Percentiles rank a stretch among this genome's conserved stretches.
Evolutionary conservation across 2,329 filamentous ascomycete genomes (phyloP).

Genomic region (Hypoxylon sp.): DNA sequence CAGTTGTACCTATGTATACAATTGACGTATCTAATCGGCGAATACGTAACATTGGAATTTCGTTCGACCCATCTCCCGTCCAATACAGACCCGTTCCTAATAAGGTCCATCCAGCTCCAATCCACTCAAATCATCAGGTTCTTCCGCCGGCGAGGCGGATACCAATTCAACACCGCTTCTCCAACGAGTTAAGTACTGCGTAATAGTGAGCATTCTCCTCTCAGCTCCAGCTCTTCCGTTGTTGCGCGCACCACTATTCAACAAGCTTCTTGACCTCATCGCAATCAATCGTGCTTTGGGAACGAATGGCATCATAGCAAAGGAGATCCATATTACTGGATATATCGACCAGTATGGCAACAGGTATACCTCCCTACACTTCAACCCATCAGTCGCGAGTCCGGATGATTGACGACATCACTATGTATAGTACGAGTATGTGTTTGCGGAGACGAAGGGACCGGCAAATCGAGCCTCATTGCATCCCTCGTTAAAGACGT

Average conservation of each 20-base stretch:
- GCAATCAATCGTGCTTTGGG: constrained; percentile 5
- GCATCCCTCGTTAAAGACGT: constrained; percentile 97
- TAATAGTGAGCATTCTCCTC: constrained; percentile 8
- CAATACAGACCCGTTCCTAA: constrained; percentile 14
- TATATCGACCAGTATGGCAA: constrained; percentile 47
- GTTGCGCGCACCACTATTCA: not conserved
- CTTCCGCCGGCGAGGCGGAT: constrained; percentile 25
- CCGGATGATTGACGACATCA: constrained; percentile 21
- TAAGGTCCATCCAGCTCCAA: constrained; percentile 14
- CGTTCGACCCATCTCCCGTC: constrained; percentile 14
- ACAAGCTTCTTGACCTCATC: not conserved
- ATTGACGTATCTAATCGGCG: constrained; percentile 6
- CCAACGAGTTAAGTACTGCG: not conserved
- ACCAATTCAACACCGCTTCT: constrained; percentile 23
- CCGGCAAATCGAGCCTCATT: constrained; percentile 93
- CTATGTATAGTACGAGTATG: constrained; percentile 80
- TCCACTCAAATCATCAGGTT: constrained; percentile 11
- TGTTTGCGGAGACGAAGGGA: constrained; percentile 95
- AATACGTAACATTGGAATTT: constrained; percentile 30
- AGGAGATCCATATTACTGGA: constrained; percentile 33
- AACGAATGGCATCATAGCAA: constrained; percentile 46
- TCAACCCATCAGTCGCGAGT: constrained; percentile 11
- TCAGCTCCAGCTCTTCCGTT: constrained; percentile 6
- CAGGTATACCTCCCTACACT: constrained; percentile 39
- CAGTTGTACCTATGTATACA: constrained; percentile 4